These are phyloP conservation scores for Microdochium trichocladiopsis DNA, from an alignment of 2,329 filamentous ascomycete genomes.

Conservation along the genomic window DNA sequence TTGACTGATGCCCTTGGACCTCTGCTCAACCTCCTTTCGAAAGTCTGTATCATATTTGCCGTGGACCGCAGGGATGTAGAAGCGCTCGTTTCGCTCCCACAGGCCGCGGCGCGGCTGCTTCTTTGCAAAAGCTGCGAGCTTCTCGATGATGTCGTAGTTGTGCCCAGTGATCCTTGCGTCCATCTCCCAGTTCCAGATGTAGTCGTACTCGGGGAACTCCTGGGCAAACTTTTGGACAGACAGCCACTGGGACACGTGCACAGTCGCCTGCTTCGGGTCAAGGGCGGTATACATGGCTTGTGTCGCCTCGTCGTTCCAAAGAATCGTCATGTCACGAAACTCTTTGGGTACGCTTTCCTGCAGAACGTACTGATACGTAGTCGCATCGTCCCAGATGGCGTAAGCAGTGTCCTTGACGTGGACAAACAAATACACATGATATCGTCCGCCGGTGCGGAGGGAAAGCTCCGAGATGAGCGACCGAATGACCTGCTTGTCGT, in stretches of 20 bases:
- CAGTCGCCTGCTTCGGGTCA: constrained; percentile 44
- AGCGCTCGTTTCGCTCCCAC: constrained; percentile 68
- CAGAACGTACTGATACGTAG: constrained; percentile 53
- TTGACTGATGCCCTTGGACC: constrained; percentile 45
- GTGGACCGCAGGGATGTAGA: constrained; percentile 64
- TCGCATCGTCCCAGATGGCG: constrained; percentile 51
- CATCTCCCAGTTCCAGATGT: constrained; percentile 84
- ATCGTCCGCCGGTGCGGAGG: constrained; percentile 71
- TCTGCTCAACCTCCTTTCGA: constrained; percentile 52
- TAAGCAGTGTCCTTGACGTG: constrained; percentile 62
- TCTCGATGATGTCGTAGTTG: constrained; percentile 71
- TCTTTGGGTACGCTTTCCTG: constrained; percentile 59
- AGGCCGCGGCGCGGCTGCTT: constrained; percentile 64
- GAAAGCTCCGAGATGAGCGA: constrained; percentile 72
- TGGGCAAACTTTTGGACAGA: constrained; percentile 70
- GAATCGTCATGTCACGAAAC: constrained; percentile 61
- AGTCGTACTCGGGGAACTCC: constrained; percentile 73
- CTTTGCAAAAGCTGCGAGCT: constrained; percentile 54
- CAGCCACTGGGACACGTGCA: constrained; percentile 61
- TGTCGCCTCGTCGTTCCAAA: constrained; percentile 73
- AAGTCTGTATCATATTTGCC: constrained; percentile 63
- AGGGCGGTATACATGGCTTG: constrained; percentile 70
- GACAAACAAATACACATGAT: constrained; percentile 72
- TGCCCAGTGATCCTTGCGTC: constrained; percentile 75
- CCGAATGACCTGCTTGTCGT: constrained; percentile 73